Conservation (phyloP, 495 filamentous ascomycete species). For the Trichoderma asperelloides region DNA sequence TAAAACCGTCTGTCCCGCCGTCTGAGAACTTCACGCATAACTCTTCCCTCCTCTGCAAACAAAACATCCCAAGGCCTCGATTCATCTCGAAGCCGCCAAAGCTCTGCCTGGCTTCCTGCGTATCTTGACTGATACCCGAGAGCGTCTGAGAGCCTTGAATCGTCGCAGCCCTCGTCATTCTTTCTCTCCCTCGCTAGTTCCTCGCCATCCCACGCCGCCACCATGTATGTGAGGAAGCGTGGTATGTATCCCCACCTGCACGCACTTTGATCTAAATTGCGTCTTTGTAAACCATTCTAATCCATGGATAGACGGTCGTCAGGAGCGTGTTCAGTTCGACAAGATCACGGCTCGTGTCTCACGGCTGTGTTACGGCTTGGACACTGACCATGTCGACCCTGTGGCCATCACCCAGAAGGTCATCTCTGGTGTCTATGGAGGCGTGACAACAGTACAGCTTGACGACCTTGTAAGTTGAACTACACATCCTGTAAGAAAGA, state of each 20-base stretch:
- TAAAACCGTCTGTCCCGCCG: constrained; percentile 3
- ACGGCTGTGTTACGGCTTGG: constrained; percentile 91
- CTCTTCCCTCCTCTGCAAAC: constrained; percentile 1
- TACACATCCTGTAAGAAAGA: constrained; percentile 4
- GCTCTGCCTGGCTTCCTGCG: background rate
- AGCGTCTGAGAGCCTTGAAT: constrained; percentile 4
- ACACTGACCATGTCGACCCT: constrained; percentile 92
- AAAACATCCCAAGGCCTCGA: constrained; percentile 3
- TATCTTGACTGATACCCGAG: constrained; percentile 2
- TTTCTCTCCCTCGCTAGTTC: constrained; percentile 11
- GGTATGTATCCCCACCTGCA: constrained; percentile 32
- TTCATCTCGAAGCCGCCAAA: background rate
- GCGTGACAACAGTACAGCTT: constrained; percentile 89
- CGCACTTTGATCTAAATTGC: background rate
- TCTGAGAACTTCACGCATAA: background rate
- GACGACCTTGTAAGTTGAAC: constrained; percentile 76
- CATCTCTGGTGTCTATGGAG: constrained; percentile 98
- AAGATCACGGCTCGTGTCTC: constrained; percentile 99
- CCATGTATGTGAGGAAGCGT: constrained; percentile 53
- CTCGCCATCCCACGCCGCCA: constrained; percentile 14
- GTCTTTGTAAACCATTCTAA: constrained; percentile 14
- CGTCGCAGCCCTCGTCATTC: background rate
- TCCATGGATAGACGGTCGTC: constrained; percentile 72
- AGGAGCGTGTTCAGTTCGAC: constrained; percentile 99
- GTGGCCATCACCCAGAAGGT: constrained; percentile 98